Evolutionary conservation across 768 basidiomycete genomes (phyloP), one percentile per base, ranked within the genome.

Genomic region (Psilocybe sp.): DNA sequence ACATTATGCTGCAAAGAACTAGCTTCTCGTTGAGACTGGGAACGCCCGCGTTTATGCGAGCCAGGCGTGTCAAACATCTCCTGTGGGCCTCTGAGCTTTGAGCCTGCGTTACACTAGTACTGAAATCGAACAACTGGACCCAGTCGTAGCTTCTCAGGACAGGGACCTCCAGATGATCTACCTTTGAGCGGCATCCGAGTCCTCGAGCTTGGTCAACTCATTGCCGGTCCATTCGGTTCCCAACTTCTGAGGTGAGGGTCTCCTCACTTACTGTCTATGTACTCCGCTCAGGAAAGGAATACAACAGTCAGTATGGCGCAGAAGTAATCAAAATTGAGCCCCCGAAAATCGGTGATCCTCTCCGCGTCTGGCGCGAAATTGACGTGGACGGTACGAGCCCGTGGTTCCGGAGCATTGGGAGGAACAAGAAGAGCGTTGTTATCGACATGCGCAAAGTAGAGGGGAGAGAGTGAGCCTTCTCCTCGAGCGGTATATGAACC

Each of bases 391-490:
- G 85, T 1, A 79, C 80, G 0, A 85, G 85, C 54, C 85, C 84
- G 0, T 87, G 87, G 87, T 88, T 85, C 64, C 70, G 85, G 39
- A 85, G 85, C 54, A 75, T 87, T 19, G 85, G 69, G 8, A 69
- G 86, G 44, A 87, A 88, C 64, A 89, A 88, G 72, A 87, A 84
- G 66, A 87, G 84, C 49, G 77, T 87, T 15, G 79, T 79, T 8
- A 83, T 88, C 47, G 82, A 87, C 7, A 28, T 28, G 23, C 44
- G 72, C 67, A 46, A 53, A 32, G 46, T 47, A 4, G 60, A 61
- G 36, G 62, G 60, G 15, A 46, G 70, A 62, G 66, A 69, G 69
- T 74, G 51, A 37, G 69, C 60, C 12, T 13, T 38, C 39, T 50
- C 18, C 7, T 10, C 12, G 12, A n/a, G 11, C 36, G 31, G 13